phyloP scores from a whole-genome alignment of 306 rosid species.

The Dryas drummondii region DNA sequence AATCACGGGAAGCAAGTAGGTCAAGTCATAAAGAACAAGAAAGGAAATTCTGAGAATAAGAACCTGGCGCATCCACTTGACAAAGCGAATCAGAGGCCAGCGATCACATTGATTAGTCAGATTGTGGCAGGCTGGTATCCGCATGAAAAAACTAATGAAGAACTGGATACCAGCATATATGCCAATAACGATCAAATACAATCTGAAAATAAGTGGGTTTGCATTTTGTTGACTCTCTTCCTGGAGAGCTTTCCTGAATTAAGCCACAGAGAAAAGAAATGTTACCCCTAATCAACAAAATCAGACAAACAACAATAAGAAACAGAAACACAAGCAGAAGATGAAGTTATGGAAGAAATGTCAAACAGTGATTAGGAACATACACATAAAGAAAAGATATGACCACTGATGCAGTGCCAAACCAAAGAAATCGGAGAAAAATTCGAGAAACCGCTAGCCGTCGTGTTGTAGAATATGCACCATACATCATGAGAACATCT shows the following conservation, averaged over 20 bases:
- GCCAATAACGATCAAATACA: conserved; percentile 67
- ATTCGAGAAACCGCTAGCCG: conserved; percentile 72
- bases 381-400: conserved; percentile 82
- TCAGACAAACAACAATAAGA: conserved; percentile 1
- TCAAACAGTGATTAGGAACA: conserved; percentile 22
- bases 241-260: conserved; percentile 78
- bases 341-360: conserved; percentile 7
- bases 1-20: conserved; percentile 12
- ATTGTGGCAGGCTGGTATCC: conserved; percentile 81
- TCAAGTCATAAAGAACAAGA: conserved; percentile 24
- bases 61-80: conserved; percentile 99
- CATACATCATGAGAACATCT: conserved; percentile 91
- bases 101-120: conserved; percentile 82
- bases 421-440: conserved; percentile 86
- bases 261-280: conserved; percentile 24
- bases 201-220: conserved; percentile 45
- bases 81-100: conserved; percentile 77
- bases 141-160: conserved; percentile 78
- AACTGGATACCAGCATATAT: conserved; percentile 85
- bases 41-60: conserved; percentile 2
- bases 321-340: conserved; percentile 12
- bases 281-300: conserved; percentile 5
- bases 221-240: conserved; percentile 62
- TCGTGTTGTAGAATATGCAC: conserved; percentile 86
- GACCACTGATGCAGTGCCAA: conserved; percentile 66